Evolutionary conservation across 768 basidiomycete species (phyloP), one percentile per base, ranked within the genome.

Genomic region (Mycena metata): DNA sequence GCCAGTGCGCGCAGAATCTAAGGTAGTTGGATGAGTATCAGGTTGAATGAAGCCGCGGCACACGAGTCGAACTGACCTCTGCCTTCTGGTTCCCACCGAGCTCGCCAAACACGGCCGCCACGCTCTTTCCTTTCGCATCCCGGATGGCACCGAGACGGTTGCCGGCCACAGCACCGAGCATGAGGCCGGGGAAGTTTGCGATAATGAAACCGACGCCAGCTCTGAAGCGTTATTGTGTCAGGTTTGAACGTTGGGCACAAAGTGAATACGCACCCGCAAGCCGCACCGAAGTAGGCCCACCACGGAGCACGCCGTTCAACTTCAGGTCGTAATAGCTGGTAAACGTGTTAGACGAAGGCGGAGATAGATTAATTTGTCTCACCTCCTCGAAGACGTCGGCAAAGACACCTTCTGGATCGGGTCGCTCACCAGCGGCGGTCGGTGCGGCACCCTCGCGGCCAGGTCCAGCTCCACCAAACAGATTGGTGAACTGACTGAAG

Each of bases 101-200:
- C 23, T 92, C 87, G 51, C 83, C 80, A 77, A 98, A 98, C 19
- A 98, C 96, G 11, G 91, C 86, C 3, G 93, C 95, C 24, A 98
- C 96, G 69, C 92, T 92, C 85, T 94, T 95, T 12, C 96, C 93
- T 82, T 98, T 98, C 5, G 96, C 96, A 75, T 98, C 96, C 64
- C 96, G 85, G 52, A 98, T 84, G 4, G 96, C 95, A 47, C 96
- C 96, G 33, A 98, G 80, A n/a, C 94, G 84, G 76, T 96, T 97
- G 0, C 96, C 96, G 0, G 95, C 94, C 71, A 91, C 87, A 3
- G 91, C 94, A 57, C 96, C 96, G 21, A 96, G 84, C 82, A 96
- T 86, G 16, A 95, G 83, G 9, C 96, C 96, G 11, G 96, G 96
- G 1, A 96, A 74, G 74, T 96, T 98, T 26, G 90, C 96, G 30